phyloP scores from a whole-genome alignment of 108 stramenopile genomes.

The Pseudonitzschia multiseries region DNA sequence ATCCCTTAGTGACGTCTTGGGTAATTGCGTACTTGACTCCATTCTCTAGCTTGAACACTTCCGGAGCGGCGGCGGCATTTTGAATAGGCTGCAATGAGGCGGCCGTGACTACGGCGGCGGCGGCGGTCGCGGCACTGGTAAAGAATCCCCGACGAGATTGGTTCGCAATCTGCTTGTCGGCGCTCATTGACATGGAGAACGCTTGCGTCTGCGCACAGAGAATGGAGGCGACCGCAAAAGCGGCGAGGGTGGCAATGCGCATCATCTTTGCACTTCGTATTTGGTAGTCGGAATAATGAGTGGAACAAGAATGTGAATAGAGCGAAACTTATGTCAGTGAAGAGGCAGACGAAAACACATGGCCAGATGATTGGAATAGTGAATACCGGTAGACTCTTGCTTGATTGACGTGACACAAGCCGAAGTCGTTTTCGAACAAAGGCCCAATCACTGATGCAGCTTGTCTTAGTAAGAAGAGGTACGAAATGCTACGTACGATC shows the following conservation, averaged over 20 bases:
- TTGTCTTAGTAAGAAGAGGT: not conserved
- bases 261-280: not conserved
- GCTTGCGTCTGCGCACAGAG: not conserved
- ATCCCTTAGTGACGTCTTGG: conserved; percentile 45
- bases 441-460: conserved; percentile 14
- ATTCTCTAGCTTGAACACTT: conserved; percentile 58
- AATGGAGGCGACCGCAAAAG: not conserved
- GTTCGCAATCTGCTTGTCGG: not conserved
- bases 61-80: conserved; percentile 32
- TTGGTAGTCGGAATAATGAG: not conserved
- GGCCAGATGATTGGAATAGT: too few species aligned
- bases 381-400: not conserved
- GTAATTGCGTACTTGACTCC: conserved; percentile 82
- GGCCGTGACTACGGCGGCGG: conserved; percentile 11
- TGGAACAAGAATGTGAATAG: not conserved
- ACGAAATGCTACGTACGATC: too few species aligned
- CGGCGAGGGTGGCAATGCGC: conserved; percentile 6
- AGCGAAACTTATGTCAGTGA: not conserved
- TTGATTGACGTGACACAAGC: not conserved
- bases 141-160: conserved; percentile 34
- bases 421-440: not conserved
- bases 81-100: conserved; percentile 12
- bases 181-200: conserved; percentile 2
- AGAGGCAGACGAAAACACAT: not conserved
- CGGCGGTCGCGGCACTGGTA: conserved; percentile 12